Base-by-base conservation (phyloP, 352 stramenopile species). In the Pythium vanterpoolii region DNA sequence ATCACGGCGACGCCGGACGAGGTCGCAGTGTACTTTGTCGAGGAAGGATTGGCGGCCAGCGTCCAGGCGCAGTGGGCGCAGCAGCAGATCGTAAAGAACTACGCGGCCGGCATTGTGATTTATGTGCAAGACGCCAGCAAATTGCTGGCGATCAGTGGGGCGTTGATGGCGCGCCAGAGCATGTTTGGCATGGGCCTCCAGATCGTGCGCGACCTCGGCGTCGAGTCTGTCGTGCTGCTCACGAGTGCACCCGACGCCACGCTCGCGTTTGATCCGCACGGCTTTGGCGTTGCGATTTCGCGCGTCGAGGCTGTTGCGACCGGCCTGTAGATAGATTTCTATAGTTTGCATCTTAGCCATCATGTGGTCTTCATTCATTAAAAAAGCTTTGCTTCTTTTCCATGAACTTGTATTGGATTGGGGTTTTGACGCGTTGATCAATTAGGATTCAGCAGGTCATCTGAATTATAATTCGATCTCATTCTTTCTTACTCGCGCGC, bases 101-200 rank as follows among this genome's bases (percentile, higher is more conserved):
- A 62, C 33, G 36, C n/a, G 27, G 26, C 60, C 6, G 83, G 83
- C 16, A 48, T 90, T 5, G 36, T 93, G 26, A 77, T 91, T 33
- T 89, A 87, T 64, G 65, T 86, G 18, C 73, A 86, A 51, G 74
- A 76, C 47, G 80, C 74, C 28, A 67, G 72, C 24, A 73, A 80
- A 43, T 53, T 95, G 40, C 60, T 90, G 30, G 78, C 89, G 57
- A 79, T 93, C 48, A 93, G 83, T 44, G 86, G 83, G 14, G 80
- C 92, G 51, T 66, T 92, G 33, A 95, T 95, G 86, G 83, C 81
- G 33, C 72, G 75, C 49, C 83, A 93, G 64, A 91, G 83, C 58
- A 87, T 93, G 53, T 93, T 95, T 57, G 86, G 79, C 45, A 84
- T 93, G 69, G 77, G 74, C 10, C 83, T 90, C 75, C 86, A 95